phyloP scores from a whole-genome alignment of 2,329 filamentous ascomycete species.

The Exophiala xenobiotica region DNA sequence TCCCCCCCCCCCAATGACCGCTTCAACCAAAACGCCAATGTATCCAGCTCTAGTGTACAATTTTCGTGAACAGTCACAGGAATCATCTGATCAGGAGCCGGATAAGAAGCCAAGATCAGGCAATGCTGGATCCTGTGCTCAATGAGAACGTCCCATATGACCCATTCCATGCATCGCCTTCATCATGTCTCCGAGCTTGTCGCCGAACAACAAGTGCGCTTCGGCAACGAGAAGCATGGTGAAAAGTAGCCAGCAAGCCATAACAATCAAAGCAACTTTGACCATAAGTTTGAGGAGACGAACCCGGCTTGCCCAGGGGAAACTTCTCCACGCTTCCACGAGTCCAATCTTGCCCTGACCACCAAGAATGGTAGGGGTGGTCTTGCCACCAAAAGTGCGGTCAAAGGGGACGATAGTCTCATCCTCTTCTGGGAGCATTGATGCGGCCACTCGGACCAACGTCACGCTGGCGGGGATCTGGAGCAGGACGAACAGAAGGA shows the following conservation, averaged over 20 bases:
- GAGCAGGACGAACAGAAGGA: conserved; percentile 58
- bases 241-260: conserved; percentile 51
- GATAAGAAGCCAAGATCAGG: too few relatives aligned
- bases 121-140: too few relatives aligned
- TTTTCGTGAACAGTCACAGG: too few relatives aligned
- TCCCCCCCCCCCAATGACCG: too few relatives aligned
- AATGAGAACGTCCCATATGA: too few relatives aligned
- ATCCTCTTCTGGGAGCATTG: conserved; percentile 75
- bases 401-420: conserved; percentile 89
- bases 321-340: conserved; percentile 74
- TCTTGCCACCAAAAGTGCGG: conserved; percentile 75
- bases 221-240: conserved; percentile 54
- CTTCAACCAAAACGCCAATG: too few relatives aligned
- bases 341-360: conserved; percentile 70
- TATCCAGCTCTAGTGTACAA: conserved; percentile 2
- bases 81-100: too few relatives aligned
- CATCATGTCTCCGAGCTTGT: conserved; percentile 29
- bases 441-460: conserved; percentile 80
- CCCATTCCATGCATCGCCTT: conserved; percentile 28
- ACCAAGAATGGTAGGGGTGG: conserved; percentile 71
- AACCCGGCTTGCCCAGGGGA: conserved; percentile 69
- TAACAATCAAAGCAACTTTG: conserved; percentile 64
- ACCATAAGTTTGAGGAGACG: conserved; percentile 72
- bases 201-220: conserved; percentile 49
- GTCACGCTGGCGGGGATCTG: conserved; percentile 74